These are phyloP conservation scores for sorghum (Sorghum bicolor) DNA, from an alignment of 176 grass and related monocot species.

Conservation along the genomic window DNA sequence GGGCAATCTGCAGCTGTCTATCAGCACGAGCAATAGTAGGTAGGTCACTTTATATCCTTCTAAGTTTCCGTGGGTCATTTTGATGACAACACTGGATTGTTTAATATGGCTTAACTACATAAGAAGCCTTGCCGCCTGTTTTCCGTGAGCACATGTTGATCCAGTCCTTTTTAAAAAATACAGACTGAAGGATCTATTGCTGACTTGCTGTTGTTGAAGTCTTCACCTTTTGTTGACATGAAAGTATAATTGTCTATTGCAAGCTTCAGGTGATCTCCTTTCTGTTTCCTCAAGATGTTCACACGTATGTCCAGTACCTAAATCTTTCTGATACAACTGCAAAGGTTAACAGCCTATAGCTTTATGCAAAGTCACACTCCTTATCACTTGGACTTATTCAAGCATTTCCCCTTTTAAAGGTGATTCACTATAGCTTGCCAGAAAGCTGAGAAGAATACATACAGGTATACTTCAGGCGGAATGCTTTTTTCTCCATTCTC, in stretches of 20 bases:
- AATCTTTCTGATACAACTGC: background rate
- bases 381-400: conserved; percentile 33
- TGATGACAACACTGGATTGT: background rate
- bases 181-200: conserved; percentile 89
- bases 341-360: background rate
- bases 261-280: conserved; percentile 82
- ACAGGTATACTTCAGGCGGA: conserved; percentile 49
- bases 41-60: too few species aligned
- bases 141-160: background rate
- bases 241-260: conserved; percentile 94
- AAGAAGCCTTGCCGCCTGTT: conserved; percentile 13
- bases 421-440: conserved; percentile 94
- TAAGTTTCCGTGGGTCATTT: too few species aligned
- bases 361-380: conserved; percentile 5
- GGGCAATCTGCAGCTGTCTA: conserved; percentile 70
- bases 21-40: conserved; percentile 72
- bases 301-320: background rate
- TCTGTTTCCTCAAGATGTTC: conserved; percentile 31
- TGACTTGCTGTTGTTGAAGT: conserved; percentile 75
- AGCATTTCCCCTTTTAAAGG: conserved; percentile 48
- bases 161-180: background rate
- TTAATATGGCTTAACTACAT: conserved; percentile 1
- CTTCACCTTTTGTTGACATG: conserved; percentile 72
- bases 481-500: conserved; percentile 15
- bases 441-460: conserved; percentile 98